Conservation (phyloP, 2,329 filamentous ascomycete species). For the Cryphonectria japonica region DNA sequence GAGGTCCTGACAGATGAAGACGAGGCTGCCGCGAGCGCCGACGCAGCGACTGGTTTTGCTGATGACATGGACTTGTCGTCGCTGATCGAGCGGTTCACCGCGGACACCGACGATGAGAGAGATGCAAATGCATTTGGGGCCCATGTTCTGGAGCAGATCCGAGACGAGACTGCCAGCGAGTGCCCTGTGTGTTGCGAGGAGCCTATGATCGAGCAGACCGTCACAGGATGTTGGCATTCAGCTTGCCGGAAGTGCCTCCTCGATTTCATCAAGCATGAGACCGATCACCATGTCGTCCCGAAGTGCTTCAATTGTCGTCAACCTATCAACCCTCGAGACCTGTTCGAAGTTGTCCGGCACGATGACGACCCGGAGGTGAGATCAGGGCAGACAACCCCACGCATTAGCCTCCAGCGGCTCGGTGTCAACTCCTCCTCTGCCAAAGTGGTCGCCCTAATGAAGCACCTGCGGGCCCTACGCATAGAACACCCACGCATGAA, state of each 20-base stretch:
- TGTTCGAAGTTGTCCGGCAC: conserved; percentile 90
- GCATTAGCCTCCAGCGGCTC: conserved; percentile 64
- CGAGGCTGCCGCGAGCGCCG: conserved; percentile 75
- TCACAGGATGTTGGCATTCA: conserved; percentile 97
- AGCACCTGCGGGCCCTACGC: conserved; percentile 71
- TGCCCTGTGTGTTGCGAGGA: conserved; percentile 96
- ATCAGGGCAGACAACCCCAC: conserved; percentile 46
- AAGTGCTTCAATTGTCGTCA: conserved; percentile 92
- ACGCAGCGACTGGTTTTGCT: conserved; percentile 78
- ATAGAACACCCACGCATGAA: conserved; percentile 72
- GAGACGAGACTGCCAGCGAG: conserved; percentile 84
- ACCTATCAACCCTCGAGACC: conserved; percentile 76
- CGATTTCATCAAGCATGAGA: conserved; percentile 86
- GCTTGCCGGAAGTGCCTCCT: conserved; percentile 94
- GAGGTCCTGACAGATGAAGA: conserved; percentile 86
- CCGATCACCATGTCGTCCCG: conserved; percentile 73
- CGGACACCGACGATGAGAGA: conserved; percentile 63
- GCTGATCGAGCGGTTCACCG: conserved; percentile 82
- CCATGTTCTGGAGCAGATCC: conserved; percentile 87
- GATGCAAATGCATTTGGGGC: conserved; percentile 77
- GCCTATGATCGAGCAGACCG: conserved; percentile 90
- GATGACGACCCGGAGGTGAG: conserved; percentile 59
- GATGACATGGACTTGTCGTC: conserved; percentile 96
- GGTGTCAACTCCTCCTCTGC: conserved; percentile 75
- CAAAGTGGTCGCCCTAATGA: conserved; percentile 82